A percentile compares a stretch with the other conserved stretches of the same genome.
Conservation (phyloP, 371 early-diverging fungal species). For the Lichtheimia ornata region DNA sequence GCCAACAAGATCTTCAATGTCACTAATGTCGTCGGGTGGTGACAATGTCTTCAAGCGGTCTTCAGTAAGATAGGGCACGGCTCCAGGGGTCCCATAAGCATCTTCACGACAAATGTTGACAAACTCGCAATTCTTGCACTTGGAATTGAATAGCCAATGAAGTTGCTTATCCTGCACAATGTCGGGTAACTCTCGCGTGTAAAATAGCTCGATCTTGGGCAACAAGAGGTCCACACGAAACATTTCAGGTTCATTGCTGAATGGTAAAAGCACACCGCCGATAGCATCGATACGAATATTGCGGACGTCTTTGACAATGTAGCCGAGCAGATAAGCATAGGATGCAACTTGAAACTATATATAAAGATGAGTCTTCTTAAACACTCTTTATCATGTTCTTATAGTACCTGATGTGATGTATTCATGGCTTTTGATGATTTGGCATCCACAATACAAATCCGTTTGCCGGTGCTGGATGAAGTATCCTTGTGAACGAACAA, state of each 20-base stretch:
- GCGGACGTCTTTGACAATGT: slow-evolving; percentile 38
- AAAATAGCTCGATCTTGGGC: slow-evolving; percentile 43
- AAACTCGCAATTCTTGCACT: slow-evolving; percentile 48
- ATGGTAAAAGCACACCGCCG: slow-evolving; percentile 54
- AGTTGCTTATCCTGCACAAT: slow-evolving; percentile 32
- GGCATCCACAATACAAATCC: slow-evolving; percentile 52
- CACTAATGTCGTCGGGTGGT: slow-evolving; percentile 9
- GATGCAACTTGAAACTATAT: slow-evolving; percentile 54
- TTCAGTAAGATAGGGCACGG: slow-evolving; percentile 34
- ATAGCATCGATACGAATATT: slow-evolving; percentile 40
- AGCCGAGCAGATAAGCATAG: slow-evolving; percentile 47
- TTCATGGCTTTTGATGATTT: slow-evolving; percentile 47
- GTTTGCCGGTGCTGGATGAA: slow-evolving; percentile 18
- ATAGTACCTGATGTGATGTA: slow-evolving; percentile 46
- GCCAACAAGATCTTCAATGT: slow-evolving; percentile 47
- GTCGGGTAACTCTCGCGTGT: slow-evolving; percentile 30
- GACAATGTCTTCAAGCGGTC: slow-evolving; percentile 20
- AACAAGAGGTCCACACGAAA: slow-evolving; percentile 50
- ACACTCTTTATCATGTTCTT: neutral
- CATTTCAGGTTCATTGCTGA: slow-evolving; percentile 25
- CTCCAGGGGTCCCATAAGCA: slow-evolving; percentile 31
- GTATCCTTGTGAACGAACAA: slow-evolving; percentile 41
- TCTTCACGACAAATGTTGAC: slow-evolving; percentile 38
- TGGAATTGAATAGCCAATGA: slow-evolving; percentile 42
- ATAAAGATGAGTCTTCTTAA: neutral